phyloP scores from a whole-genome alignment of 371 early-diverging fungal genomes.

The Haplosporangium sp. region DNA sequence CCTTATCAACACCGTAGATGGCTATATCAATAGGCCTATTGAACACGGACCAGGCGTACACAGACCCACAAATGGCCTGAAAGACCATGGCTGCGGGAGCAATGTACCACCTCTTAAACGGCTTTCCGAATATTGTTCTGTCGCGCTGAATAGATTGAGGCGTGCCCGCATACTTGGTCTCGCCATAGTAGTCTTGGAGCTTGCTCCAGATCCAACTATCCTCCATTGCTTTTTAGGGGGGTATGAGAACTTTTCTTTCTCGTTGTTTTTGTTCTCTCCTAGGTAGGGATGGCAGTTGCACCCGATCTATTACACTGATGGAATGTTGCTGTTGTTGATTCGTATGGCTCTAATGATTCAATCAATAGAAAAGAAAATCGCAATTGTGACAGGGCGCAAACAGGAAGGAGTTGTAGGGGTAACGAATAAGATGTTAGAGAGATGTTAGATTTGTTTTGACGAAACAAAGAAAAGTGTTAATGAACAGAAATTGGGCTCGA shows the following conservation, averaged over 20 bases:
- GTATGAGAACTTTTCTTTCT: not conserved
- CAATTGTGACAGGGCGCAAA: not conserved
- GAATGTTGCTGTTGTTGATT: too few species aligned
- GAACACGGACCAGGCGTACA: slow-evolving; percentile 80
- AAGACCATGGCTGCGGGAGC: slow-evolving; percentile 72
- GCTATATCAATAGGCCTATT: slow-evolving; percentile 69
- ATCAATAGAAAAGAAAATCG: too few species aligned
- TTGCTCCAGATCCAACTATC: slow-evolving; percentile 48
- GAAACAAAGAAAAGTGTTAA: not conserved
- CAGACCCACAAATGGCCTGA: slow-evolving; percentile 75
- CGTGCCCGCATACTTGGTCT: slow-evolving; percentile 49
- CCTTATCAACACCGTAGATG: slow-evolving; percentile 57
- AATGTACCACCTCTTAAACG: slow-evolving; percentile 67
- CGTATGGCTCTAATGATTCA: too few species aligned
- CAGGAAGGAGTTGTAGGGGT: not conserved
- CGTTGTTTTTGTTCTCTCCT: too few species aligned
- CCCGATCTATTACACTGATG: too few species aligned
- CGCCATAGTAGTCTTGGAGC: slow-evolving; percentile 42
- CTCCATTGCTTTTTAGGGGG: slow-evolving; percentile 25
- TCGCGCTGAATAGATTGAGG: slow-evolving; percentile 40
- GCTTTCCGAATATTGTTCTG: slow-evolving; percentile 31
- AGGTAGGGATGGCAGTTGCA: too few species aligned
- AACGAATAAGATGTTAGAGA: not conserved
- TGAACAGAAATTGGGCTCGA: not conserved
- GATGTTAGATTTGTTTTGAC: not conserved